Evolutionary conservation across 1,284 basidiomycete genomes (phyloP), one percentile per base, ranked within the genome.

Genomic region (Moesziomyces sp.): DNA sequence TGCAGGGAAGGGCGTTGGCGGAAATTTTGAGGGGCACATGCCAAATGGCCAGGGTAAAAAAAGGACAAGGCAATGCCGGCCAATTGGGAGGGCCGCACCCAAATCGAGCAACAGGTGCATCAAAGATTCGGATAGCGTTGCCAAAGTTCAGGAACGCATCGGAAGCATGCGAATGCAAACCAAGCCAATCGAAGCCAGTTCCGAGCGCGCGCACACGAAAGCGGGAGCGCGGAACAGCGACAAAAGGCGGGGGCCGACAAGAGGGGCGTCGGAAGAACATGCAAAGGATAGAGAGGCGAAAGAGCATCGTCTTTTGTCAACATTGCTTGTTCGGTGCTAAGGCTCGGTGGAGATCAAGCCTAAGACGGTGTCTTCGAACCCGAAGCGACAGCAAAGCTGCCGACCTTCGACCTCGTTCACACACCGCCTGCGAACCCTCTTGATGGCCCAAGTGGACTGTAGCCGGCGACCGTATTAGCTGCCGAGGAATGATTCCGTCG

Each of bases 221-320:
- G 14, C 16, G 23, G 18, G 53, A 45, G 28, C 40, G n/a, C 48
- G 49, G 48, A 66, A 66, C 64, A 60, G 58, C 64, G 46, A 46
- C 44, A 48, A 51, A 21, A 26, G 38, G 49, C 52, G 40, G 38
- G 38, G 53, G 53, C 55, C 40, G 52, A 50, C 50, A 46, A 30
- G 50, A 43, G 51, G 28, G 30, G 23, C 19, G 44, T 34, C 21
- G 49, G 16, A 40, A 34, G 46, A 51, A 49, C 53, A 47, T 23
- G 52, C 58, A 61, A 57, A 56, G 21, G 28, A 52, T 26, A 56
- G 51, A 44, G 58, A 55, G 50, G 26, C 19, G 45, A 48, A 38
- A 58, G 6, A 42, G 10, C 42, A 45, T 18, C 58, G 54, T 61
- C 54, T 57, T 35, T 60, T 67, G 64, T 67, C 63, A 66, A 66